phyloP scores from a whole-genome alignment of 805 yeast species.

The Soucietia sequanensis region DNA sequence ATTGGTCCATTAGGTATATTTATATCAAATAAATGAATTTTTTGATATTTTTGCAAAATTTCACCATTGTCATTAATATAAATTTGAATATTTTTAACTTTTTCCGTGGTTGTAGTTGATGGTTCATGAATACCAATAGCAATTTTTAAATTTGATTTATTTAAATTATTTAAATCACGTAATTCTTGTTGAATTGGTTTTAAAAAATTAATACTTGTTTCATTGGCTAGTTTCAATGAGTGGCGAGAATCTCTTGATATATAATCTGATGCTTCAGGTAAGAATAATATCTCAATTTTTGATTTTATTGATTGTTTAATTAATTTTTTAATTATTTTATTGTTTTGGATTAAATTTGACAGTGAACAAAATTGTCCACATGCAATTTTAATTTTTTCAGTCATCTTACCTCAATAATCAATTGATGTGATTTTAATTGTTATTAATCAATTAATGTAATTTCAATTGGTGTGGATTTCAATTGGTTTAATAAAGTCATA shows the following conservation, averaged over 20 bases:
- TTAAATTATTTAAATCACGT: conserved; percentile 22
- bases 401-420: no score
- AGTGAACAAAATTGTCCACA: conserved; percentile 87
- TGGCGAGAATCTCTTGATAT: conserved; percentile 69
- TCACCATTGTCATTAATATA: conserved; percentile 70
- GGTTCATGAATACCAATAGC: conserved; percentile 93
- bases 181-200: conserved; percentile 48
- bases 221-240: conserved; percentile 56
- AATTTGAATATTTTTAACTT: conserved; percentile 66
- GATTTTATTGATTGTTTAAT: conserved; percentile 61
- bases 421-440: no score
- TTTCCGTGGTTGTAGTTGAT: conserved; percentile 12
- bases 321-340: conserved; percentile 54
- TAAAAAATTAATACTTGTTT: conserved; percentile 37
- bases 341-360: conserved; percentile 57
- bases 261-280: conserved; percentile 95
- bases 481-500: no score
- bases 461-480: no score
- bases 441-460: no score
- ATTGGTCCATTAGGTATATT: conserved; percentile 80
- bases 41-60: conserved; percentile 70
- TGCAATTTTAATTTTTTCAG: conserved; percentile 45
- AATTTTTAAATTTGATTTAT: conserved; percentile 9
- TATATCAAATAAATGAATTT: conserved; percentile 87
- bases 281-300: conserved; percentile 68